phyloP scores from a whole-genome alignment of 2,329 filamentous ascomycete genomes.

The Dendrostoma leiphaemia region DNA sequence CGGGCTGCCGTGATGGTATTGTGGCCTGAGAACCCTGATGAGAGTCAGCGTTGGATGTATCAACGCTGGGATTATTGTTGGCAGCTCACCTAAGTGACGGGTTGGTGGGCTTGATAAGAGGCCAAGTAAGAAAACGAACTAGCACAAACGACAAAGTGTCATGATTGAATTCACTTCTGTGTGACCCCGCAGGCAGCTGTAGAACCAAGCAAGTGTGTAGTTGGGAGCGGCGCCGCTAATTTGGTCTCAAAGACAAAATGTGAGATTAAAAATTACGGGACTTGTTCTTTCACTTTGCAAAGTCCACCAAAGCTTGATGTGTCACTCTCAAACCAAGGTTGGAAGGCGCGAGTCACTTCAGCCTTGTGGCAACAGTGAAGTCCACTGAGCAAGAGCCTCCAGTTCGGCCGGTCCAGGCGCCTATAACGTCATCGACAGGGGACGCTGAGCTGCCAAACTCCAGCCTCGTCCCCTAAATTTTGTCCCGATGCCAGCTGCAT shows the following conservation, averaged over 20 bases:
- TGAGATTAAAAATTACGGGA: background rate
- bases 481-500: background rate
- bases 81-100: background rate
- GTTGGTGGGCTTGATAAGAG: background rate
- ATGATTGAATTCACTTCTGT: background rate
- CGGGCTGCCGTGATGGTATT: background rate
- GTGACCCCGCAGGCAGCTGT: background rate
- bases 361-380: background rate
- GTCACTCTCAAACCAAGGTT: background rate
- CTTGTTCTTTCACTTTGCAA: background rate
- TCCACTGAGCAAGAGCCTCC: background rate
- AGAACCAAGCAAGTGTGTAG: background rate
- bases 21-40: background rate
- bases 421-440: constrained; percentile 7
- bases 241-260: too few species aligned
- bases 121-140: background rate
- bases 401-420: background rate
- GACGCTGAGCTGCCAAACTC: background rate
- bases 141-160: background rate
- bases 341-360: background rate
- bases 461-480: constrained; percentile 7
- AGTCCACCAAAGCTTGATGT: background rate
- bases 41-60: background rate
- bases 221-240: background rate
- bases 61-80: background rate